Conservation (phyloP, 23 red algal species). For the Chondrus crispus region DNA sequence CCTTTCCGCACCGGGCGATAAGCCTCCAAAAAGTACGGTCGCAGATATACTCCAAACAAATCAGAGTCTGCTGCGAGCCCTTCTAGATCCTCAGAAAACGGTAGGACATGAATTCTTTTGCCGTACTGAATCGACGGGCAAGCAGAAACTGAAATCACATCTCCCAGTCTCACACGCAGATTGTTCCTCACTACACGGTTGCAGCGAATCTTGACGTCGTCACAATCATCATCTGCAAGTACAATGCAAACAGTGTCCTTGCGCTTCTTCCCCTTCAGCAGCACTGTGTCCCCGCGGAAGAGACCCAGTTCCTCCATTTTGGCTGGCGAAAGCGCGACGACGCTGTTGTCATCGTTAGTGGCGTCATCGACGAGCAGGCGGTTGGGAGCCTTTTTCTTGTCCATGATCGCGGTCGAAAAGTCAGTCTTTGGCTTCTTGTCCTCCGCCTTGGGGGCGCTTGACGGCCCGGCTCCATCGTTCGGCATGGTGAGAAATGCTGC, state of each 20-base stretch:
- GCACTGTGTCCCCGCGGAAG: conserved; percentile 98
- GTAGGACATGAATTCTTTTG: conserved; percentile 94
- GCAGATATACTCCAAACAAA: conserved; percentile 93
- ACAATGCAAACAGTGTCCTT: conserved; percentile 98
- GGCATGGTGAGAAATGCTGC: no score
- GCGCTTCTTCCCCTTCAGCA: conserved; percentile 93
- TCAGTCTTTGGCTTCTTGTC: conserved; percentile 68
- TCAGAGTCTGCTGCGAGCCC: conserved; percentile 86
- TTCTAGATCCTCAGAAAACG: conserved; percentile 95
- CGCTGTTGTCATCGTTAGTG: conserved; percentile 95
- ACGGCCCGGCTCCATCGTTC: conserved; percentile 59
- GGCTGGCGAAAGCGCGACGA: conserved; percentile 85
- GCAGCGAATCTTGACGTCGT: conserved; percentile 80
- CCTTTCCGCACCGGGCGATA: conserved; percentile 98
- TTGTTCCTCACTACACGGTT: conserved; percentile 99
- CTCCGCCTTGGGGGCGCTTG: conserved; percentile 32
- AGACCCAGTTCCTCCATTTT: conserved; percentile 99
- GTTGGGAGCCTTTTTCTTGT: conserved; percentile 98
- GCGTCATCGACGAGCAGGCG: conserved; percentile 97
- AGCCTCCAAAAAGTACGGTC: conserved; percentile 98
- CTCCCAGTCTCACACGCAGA: conserved; percentile 90
- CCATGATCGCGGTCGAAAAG: conserved; percentile 92
- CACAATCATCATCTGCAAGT: conserved; percentile 90
- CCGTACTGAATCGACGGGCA: conserved; percentile 98
- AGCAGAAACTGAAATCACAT: conserved; percentile 86